These are phyloP conservation scores for Sporothrix humicola DNA, from an alignment of 2,329 filamentous ascomycete genomes.

Conservation along the genomic window DNA sequence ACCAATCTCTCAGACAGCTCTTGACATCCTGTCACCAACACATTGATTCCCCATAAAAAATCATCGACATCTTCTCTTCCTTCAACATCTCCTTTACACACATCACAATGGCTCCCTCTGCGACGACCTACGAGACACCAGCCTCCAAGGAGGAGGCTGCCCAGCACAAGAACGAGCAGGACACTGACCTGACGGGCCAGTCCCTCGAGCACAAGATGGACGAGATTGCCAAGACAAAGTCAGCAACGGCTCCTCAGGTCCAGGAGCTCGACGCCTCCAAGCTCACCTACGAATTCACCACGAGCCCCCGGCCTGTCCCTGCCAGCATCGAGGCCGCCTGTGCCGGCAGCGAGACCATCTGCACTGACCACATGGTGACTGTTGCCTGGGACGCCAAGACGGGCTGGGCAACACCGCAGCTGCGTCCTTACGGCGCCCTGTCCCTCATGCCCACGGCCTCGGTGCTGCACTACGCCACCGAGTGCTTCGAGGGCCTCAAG, in stretches of 20 bases:
- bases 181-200: slow-evolving; percentile 58
- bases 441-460: slow-evolving; percentile 80
- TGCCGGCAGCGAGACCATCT: slow-evolving; percentile 59
- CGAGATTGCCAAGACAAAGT: slow-evolving; percentile 40
- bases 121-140: slow-evolving; percentile 6
- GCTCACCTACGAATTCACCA: slow-evolving; percentile 60
- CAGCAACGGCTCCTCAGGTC: slow-evolving; percentile 35
- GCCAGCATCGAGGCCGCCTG: slow-evolving; percentile 53
- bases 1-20: neutral
- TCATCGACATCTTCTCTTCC: neutral
- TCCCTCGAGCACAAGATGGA: slow-evolving; percentile 58
- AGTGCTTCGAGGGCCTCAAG: slow-evolving; percentile 88
- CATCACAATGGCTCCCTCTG: slow-evolving; percentile 42
- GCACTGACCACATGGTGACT: slow-evolving; percentile 89
- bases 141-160: slow-evolving; percentile 37
- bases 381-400: slow-evolving; percentile 66
- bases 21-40: neutral
- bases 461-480: slow-evolving; percentile 85
- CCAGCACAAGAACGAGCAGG: slow-evolving; percentile 49
- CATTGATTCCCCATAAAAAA: neutral
- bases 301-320: slow-evolving; percentile 59
- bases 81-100: slow-evolving; percentile 8
- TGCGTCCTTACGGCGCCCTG: slow-evolving; percentile 78
- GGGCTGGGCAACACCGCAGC: slow-evolving; percentile 76
- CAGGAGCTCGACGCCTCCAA: slow-evolving; percentile 65